Conservation (phyloP, 2,329 filamentous ascomycete genomes). For the Hymenotorrendiella dingleyae region DNA sequence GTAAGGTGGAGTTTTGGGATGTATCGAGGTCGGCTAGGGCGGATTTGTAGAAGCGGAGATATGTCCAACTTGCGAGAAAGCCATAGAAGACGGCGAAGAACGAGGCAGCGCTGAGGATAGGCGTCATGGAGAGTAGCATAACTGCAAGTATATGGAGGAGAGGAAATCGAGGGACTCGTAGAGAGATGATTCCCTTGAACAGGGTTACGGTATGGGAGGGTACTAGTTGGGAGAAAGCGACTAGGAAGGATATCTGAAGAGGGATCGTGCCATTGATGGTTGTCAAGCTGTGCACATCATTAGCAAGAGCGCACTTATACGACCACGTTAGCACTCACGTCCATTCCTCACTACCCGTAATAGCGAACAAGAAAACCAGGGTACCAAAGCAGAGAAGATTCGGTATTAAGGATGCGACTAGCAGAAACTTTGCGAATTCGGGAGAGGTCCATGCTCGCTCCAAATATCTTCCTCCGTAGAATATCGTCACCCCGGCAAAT, state of each 20-base stretch:
- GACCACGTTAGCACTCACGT: conserved; percentile 49
- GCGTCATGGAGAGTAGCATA: conserved; percentile 58
- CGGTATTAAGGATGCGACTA: conserved; percentile 70
- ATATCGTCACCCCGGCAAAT: conserved; percentile 72
- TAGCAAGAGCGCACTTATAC: conserved; percentile 31
- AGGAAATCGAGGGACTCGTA: conserved; percentile 70
- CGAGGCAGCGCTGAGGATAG: conserved; percentile 61
- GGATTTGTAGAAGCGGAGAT: conserved; percentile 89
- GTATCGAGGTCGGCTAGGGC: conserved; percentile 64
- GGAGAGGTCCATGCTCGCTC: conserved; percentile 92
- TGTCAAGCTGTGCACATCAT: conserved; percentile 50
- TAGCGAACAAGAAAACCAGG: conserved; percentile 66
- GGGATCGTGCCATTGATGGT: conserved; percentile 85
- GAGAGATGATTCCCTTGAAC: conserved; percentile 79
- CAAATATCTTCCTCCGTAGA: conserved; percentile 89
- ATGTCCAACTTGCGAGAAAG: conserved; percentile 86
- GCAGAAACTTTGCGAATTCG: conserved; percentile 86
- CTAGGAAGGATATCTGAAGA: conserved; percentile 87
- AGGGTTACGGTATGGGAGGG: conserved; percentile 95
- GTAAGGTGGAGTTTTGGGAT: conserved; percentile 56
- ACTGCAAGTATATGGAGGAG: conserved; percentile 71
- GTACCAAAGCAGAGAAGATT: conserved; percentile 70
- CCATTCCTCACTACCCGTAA: conserved; percentile 62
- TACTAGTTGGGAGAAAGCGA: conserved; percentile 95
- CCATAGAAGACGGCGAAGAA: conserved; percentile 75